Conservation (phyloP, 2,329 filamentous ascomycete species). For the Reticulascus tulasneorum region DNA sequence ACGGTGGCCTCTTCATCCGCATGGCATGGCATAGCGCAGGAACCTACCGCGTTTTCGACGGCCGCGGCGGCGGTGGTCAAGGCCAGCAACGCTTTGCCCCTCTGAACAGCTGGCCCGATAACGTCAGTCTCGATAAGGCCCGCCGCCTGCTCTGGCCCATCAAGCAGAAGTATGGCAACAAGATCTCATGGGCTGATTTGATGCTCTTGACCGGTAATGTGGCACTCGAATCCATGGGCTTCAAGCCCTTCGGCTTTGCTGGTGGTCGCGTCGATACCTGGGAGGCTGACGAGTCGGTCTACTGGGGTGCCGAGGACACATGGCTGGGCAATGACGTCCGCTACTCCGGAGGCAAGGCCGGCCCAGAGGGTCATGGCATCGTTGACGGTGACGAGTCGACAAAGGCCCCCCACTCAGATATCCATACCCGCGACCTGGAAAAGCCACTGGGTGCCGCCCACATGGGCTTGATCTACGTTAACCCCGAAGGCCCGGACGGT, state of each 20-base stretch:
- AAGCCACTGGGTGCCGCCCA: constrained; percentile 64
- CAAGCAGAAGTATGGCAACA: constrained; percentile 81
- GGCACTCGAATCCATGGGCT: constrained; percentile 71
- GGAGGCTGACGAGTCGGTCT: constrained; percentile 71
- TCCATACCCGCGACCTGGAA: constrained; percentile 61
- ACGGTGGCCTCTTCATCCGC: constrained; percentile 73
- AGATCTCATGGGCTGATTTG: constrained; percentile 77
- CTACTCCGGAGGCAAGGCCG: constrained; percentile 43
- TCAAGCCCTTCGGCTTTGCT: constrained; percentile 69
- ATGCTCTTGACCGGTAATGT: constrained; percentile 70
- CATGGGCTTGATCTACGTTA: constrained; percentile 79
- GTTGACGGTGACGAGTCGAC: constrained; percentile 26
- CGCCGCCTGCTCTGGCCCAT: constrained; percentile 71
- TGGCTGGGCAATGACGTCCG: constrained; percentile 65
- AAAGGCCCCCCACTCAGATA: constrained; percentile 40
- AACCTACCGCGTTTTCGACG: constrained; percentile 71
- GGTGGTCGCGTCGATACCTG: constrained; percentile 69
- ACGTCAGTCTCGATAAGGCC: constrained; percentile 74
- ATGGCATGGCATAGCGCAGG: constrained; percentile 79
- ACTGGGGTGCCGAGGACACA: constrained; percentile 73
- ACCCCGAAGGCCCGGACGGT: constrained; percentile 73
- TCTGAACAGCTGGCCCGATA: constrained; percentile 80
- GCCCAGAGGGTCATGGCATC: constrained; percentile 30
- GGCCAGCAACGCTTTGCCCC: constrained; percentile 77
- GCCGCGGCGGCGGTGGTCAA: constrained; percentile 65